These are phyloP conservation scores for Rhododendron simsii DNA, from an alignment of 148 eudicot species.

Conservation along the genomic window DNA sequence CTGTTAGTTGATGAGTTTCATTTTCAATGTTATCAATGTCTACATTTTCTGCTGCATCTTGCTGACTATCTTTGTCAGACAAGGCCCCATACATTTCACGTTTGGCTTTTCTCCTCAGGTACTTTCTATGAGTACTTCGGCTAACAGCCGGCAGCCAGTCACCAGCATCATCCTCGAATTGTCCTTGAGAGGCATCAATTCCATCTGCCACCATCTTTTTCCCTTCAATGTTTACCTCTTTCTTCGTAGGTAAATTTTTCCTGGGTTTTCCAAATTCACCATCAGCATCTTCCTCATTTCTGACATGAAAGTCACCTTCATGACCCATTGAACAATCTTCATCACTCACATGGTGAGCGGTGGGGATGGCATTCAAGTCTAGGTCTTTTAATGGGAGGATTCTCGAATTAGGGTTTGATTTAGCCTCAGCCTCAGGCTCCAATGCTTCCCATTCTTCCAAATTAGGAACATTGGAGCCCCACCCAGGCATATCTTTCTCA, in stretches of 20 bases:
- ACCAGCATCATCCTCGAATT: constrained; percentile 52
- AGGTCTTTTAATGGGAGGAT: constrained; percentile 78
- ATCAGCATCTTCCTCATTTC: constrained; percentile 34
- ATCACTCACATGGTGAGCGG: constrained; percentile 25
- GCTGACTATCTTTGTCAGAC: constrained; percentile 45
- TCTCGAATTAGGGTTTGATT: constrained; percentile 38
- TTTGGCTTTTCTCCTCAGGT: constrained; percentile 71
- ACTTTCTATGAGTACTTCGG: constrained; percentile 90
- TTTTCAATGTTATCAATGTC: constrained; percentile 27
- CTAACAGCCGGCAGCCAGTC: constrained; percentile 94
- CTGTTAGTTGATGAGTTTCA: constrained; percentile 16
- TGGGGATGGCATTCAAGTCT: constrained; percentile 44
- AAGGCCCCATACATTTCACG: constrained; percentile 52
- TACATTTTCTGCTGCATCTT: constrained; percentile 23
- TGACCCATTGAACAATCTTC: constrained; percentile 44
- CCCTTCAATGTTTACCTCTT: constrained; percentile 74
- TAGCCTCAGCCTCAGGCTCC: constrained; percentile 41
- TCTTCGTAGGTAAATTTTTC: constrained; percentile 53
- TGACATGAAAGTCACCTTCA: constrained; percentile 32
- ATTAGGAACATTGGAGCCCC: constrained; percentile 95
- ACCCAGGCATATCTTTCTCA: constrained; percentile 90
- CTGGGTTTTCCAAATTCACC: constrained; percentile 29
- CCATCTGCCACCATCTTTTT: constrained; percentile 90
- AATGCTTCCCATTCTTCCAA: constrained; percentile 93
- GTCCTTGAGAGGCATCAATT: constrained; percentile 87